phyloP scores from a whole-genome alignment of 1,284 basidiomycete species.

The Sporisorium exsertum region DNA sequence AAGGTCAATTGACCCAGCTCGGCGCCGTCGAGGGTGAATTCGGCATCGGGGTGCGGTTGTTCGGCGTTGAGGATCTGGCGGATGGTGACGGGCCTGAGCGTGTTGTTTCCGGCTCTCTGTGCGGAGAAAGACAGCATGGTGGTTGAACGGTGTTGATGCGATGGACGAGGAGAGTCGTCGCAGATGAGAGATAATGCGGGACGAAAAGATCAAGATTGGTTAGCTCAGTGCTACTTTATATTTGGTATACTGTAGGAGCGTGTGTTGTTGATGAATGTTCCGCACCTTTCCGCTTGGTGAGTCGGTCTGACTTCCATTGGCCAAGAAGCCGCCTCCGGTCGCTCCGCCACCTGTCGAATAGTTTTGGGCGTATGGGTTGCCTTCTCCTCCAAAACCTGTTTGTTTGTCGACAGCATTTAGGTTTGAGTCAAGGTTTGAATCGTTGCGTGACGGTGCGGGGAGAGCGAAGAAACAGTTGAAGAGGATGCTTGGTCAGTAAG shows the following conservation, averaged over 20 bases:
- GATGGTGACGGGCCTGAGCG: constrained; percentile 84
- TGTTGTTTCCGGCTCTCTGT: constrained; percentile 59
- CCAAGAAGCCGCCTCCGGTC: constrained; percentile 56
- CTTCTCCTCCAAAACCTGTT: constrained; percentile 33
- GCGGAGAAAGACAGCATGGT: constrained; percentile 10
- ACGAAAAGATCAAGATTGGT: not conserved
- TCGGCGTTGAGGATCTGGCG: constrained; percentile 81
- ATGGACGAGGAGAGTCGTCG: not conserved
- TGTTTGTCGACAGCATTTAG: not conserved
- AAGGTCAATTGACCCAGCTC: constrained; percentile 85
- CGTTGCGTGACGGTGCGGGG: not conserved
- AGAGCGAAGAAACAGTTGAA: not conserved
- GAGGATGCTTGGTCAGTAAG: constrained; percentile 1
- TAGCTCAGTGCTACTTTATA: constrained; percentile 1
- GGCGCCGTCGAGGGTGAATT: constrained; percentile 83
- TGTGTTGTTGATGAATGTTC: not conserved
- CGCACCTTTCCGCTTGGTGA: constrained; percentile 49
- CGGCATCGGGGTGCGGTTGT: constrained; percentile 87
- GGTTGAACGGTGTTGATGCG: not conserved
- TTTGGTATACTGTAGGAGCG: not conserved
- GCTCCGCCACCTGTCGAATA: constrained; percentile 56
- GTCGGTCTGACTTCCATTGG: constrained; percentile 48
- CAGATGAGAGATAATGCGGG: not conserved
- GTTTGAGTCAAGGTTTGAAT: not conserved
- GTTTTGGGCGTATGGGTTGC: constrained; percentile 58